Evolutionary conservation across 768 basidiomycete species (phyloP), one percentile per base, ranked within the genome.

Genomic region (Leccinum uliginosum): DNA sequence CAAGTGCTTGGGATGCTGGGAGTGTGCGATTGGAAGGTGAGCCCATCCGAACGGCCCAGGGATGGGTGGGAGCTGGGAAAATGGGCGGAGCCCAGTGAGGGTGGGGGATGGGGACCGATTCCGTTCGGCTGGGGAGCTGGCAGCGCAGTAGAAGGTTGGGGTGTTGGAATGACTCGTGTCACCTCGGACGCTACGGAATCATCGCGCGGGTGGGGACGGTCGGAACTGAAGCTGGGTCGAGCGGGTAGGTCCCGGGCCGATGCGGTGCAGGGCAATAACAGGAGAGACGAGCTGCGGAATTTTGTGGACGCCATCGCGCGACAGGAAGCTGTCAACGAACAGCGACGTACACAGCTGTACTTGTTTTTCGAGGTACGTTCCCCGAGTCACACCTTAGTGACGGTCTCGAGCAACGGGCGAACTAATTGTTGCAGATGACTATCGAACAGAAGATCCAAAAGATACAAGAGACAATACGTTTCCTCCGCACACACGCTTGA

Each of bases 381-480:
- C 21, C 49, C 10, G 2, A 29, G n/a, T 32, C 17, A 15, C 17
- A 15, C 10, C n/a, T 44, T n/a, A n/a, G 19, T 12, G 9, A 35
- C 17, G 23, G 17, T 15, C 29, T n/a, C 19, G 38, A 8, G 17
- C 5, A 23, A 23, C 32, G 32, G 32, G 32, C 12, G 14, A n/a
- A 38, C n/a, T 43, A 11, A 19, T 43, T 43, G 60, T 57, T 15
- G n/a, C 55, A 85, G 84, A 78, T 85, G 76, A 68, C 81, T 3
- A 79, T 83, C 3, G 71, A 83, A 26, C 73, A 82, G 43, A 84
- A 85, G 60, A 61, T 85, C 1, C 61, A 73, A 54, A 77, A 77
- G 57, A 85, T 85, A 24, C 65, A 78, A 50, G 79, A 80, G 59
- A 69, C 79, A 7, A 76, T 84, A 57, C 72, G 69, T 32, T 71